phyloP scores from a whole-genome alignment of 192 early-diverging fungal genomes.

The Coemansia pectinata region DNA sequence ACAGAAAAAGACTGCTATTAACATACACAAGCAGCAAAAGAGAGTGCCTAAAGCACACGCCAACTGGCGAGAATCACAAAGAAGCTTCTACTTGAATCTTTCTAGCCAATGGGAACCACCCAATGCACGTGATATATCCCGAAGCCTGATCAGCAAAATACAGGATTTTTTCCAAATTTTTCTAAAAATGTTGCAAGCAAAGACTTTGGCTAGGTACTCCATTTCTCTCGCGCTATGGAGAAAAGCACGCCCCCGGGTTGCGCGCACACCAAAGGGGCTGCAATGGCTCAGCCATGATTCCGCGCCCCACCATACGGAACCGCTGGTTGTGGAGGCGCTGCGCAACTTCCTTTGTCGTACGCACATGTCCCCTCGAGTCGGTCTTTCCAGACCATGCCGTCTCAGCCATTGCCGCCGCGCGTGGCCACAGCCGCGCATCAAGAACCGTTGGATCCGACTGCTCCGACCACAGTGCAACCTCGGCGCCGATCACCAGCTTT shows the following conservation, averaged over 20 bases:
- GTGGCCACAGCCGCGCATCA: constrained; percentile 70
- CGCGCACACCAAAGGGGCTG: constrained; percentile 77
- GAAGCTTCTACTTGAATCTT: background rate
- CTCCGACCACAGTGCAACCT: constrained; percentile 73
- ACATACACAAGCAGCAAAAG: background rate
- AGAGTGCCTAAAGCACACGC: background rate
- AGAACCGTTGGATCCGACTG: constrained; percentile 60
- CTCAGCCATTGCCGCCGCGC: constrained; percentile 67
- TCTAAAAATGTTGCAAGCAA: too few species aligned
- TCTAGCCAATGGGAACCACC: background rate
- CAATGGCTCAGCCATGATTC: constrained; percentile 66
- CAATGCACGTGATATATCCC: background rate
- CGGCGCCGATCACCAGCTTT: constrained; percentile 66
- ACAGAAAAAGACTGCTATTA: background rate
- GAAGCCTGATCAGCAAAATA: background rate
- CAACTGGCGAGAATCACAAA: background rate
- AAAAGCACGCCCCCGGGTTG: constrained; percentile 57
- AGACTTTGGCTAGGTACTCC: background rate
- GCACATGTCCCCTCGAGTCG: constrained; percentile 52
- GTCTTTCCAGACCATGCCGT: constrained; percentile 69
- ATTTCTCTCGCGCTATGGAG: constrained; percentile 17
- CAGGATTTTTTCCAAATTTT: background rate
- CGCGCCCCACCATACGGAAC: constrained; percentile 67
- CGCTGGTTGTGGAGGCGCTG: constrained; percentile 70
- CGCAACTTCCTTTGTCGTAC: constrained; percentile 62